Conservation (phyloP, 83 land plant genomes). For the Thuja plicata region DNA sequence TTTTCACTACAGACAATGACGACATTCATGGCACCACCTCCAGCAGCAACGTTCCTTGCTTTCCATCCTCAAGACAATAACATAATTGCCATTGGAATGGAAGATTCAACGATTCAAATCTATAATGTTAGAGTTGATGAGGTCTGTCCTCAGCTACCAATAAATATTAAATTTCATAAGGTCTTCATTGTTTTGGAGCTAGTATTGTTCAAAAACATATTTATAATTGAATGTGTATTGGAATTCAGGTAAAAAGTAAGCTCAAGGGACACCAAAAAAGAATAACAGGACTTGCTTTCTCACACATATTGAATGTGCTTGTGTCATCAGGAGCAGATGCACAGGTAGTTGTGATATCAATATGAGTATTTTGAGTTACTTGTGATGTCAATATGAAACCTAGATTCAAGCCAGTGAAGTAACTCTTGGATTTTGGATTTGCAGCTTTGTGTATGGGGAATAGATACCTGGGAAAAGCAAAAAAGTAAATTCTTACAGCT, state of each 20-base stretch:
- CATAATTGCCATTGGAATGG: conserved; percentile 86
- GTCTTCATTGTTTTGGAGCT: background rate
- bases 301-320: conserved; percentile 65
- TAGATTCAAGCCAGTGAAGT: background rate
- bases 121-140: conserved; percentile 81
- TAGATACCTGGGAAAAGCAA: conserved; percentile 61
- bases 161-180: too few species aligned
- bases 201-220: background rate
- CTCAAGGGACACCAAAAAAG: conserved; percentile 86
- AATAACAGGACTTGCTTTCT: conserved; percentile 90
- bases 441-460: conserved; percentile 58
- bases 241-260: conserved; percentile 73
- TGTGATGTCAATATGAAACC: background rate
- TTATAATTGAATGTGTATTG: conserved; percentile 21
- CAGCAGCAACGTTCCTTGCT: conserved; percentile 74
- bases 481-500: conserved; percentile 36
- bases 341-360: conserved; percentile 44
- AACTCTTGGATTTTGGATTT: background rate
- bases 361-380: background rate
- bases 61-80: conserved; percentile 89
- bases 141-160: conserved; percentile 23
- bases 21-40: conserved; percentile 88
- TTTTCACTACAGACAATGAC: conserved; percentile 65
- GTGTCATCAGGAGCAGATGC: conserved; percentile 97
- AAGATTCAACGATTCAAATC: conserved; percentile 71